These are phyloP conservation scores for Metarhizium robertsii DNA, from an alignment of 2,329 filamentous ascomycete species.

Conservation along the genomic window DNA sequence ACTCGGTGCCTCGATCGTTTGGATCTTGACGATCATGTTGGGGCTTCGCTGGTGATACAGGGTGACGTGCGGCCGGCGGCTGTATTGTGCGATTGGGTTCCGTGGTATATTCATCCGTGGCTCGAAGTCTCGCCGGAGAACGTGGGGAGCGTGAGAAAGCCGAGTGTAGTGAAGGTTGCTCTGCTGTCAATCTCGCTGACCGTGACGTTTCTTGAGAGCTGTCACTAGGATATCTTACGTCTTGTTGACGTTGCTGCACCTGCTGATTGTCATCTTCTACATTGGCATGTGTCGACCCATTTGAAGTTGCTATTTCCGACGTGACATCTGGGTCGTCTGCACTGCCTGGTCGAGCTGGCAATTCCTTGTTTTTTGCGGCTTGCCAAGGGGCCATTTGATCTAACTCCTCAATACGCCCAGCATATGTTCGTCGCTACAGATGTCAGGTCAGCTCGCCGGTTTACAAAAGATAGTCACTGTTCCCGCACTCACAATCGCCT, in stretches of 20 bases:
- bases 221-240: slow-evolving; percentile 13
- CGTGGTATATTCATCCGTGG: slow-evolving; percentile 28
- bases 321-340: slow-evolving; percentile 12
- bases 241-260: slow-evolving; percentile 13
- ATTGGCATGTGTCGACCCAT: slow-evolving; percentile 25
- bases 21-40: slow-evolving; percentile 11
- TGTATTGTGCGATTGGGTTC: slow-evolving; percentile 56
- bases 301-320: not conserved
- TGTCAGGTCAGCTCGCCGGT: not conserved
- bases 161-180: slow-evolving; percentile 33
- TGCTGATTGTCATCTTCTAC: slow-evolving; percentile 12
- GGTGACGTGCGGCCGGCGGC: slow-evolving; percentile 58
- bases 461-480: not conserved
- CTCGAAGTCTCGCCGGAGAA: slow-evolving; percentile 26
- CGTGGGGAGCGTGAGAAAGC: slow-evolving; percentile 45
- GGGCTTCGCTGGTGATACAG: slow-evolving; percentile 31
- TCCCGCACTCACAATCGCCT: slow-evolving; percentile 69
- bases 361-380: slow-evolving; percentile 55
- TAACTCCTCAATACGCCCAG: slow-evolving; percentile 79
- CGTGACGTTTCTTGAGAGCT: slow-evolving; percentile 15
- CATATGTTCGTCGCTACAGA: slow-evolving; percentile 73
- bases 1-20: slow-evolving; percentile 5
- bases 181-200: slow-evolving; percentile 1
- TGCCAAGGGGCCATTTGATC: slow-evolving; percentile 57
- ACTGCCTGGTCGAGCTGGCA: slow-evolving; percentile 63